A percentile compares a stretch with the other conserved stretches of the same genome.
Conservation (phyloP, 2,329 filamentous ascomycete species). For the Cladorrhinum sp. region DNA sequence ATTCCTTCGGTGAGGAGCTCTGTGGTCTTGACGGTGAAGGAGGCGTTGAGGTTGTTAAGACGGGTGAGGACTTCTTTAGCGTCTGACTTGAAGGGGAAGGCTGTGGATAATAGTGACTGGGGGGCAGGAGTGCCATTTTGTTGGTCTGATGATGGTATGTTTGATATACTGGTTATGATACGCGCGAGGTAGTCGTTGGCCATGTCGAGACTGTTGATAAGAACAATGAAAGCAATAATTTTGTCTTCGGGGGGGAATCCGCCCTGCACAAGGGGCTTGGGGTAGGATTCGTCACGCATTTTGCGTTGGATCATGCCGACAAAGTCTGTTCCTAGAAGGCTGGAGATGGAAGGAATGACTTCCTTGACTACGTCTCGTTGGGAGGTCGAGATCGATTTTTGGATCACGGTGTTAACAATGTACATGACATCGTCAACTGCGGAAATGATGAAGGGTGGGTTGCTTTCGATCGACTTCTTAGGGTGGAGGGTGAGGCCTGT, state of each 20-base stretch:
- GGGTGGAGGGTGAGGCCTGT: conserved; percentile 73
- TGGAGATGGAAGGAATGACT: conserved; percentile 73
- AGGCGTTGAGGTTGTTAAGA: conserved; percentile 65
- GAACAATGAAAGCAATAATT: conserved; percentile 82
- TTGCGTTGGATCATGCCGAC: conserved; percentile 96
- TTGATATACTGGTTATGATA: conserved; percentile 71
- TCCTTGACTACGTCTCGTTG: conserved; percentile 74
- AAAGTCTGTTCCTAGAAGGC: conserved; percentile 84
- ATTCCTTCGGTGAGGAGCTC: conserved; percentile 84
- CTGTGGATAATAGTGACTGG: conserved; percentile 47
- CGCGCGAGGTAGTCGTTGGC: conserved; percentile 86
- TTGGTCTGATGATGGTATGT: conserved; percentile 35
- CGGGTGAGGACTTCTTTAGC: conserved; percentile 64
- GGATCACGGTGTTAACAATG: conserved; percentile 88
- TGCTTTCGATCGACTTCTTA: conserved; percentile 67
- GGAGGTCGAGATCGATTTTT: conserved; percentile 81
- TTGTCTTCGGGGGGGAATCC: conserved; percentile 83
- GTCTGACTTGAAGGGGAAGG: conserved; percentile 81
- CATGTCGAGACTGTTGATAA: conserved; percentile 94
- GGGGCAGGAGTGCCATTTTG: conserved; percentile 32
- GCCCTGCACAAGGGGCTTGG: conserved; percentile 72
- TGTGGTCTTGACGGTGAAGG: conserved; percentile 72
- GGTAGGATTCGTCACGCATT: conserved; percentile 95
- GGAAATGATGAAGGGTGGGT: conserved; percentile 87
- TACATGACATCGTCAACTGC: conserved; percentile 99